Base-by-base conservation (phyloP, 768 basidiomycete species). In the Lentinula guzmanii region DNA sequence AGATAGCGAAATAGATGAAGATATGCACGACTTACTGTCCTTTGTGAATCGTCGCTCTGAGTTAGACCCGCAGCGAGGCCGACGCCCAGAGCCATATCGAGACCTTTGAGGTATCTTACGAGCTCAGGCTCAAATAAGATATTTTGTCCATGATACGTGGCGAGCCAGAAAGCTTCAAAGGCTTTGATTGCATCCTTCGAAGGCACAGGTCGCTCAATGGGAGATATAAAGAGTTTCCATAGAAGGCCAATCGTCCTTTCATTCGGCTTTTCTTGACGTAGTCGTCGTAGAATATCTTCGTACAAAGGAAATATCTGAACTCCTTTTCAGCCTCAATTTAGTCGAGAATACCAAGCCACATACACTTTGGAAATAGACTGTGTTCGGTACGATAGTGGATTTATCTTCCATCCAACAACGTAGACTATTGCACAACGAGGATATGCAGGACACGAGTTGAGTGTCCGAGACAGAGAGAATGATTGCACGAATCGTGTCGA, bases 111-210 rank as follows among this genome's bases (percentile, higher is more conserved):
- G 43, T 70, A 71, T n/a, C 63, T 67, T 43, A 66, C 71, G 64
- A 77, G 68, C 16, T 68, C 70, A 2, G 58, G 62, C 1, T 77
- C 77, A 46, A 74, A 68, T n/a, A 42, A 18, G 5, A 67, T 58
- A 28, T 18, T 57, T 55, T 52, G 65, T 18, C 67, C 66, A 11
- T 70, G 65, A 60, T 77, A 77, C 1, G 76, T 74, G 39, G 69
- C 65, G 15, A 64, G 66, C 78, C 78, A 79, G 61, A 78, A 79
- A 1, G 57, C 67, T 64, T 72, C 73, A 58, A 79, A 79, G 2
- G 74, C 72, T 16, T 73, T 64, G 0, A 75, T 75, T 1, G 75
- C 78, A 24, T 67, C 63, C 31, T 74, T 75, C 16, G 75, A 76
- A 2, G 65, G 51, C 0, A 72, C 73, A 31, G 76, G 73, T 24